phyloP scores from a whole-genome alignment of 2,329 filamentous ascomycete species.

The Xylaria sp. region DNA sequence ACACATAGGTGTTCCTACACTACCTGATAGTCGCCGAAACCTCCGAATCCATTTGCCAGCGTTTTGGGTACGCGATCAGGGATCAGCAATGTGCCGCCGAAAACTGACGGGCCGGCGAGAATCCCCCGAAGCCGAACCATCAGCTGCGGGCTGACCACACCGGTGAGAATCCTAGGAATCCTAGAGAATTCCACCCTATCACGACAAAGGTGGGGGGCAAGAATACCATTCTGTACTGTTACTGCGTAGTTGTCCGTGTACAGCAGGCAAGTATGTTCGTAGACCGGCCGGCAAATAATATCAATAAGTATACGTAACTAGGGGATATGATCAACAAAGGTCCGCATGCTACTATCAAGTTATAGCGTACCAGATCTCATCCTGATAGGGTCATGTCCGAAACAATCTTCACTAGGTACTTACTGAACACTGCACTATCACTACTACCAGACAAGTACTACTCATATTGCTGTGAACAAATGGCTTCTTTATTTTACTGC shows the following conservation, averaged over 20 bases:
- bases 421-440: background rate
- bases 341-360: constrained; percentile 17
- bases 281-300: constrained; percentile 37
- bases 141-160: constrained; percentile 26
- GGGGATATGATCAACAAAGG: constrained; percentile 14
- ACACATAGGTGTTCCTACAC: too few species aligned
- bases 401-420: too few species aligned
- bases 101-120: background rate
- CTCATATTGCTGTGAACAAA: constrained; percentile 22
- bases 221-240: too few species aligned
- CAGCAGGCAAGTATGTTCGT: background rate
- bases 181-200: background rate
- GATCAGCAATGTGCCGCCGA: background rate
- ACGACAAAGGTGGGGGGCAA: background rate
- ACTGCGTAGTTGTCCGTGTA: background rate
- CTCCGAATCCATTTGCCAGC: background rate
- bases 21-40: background rate
- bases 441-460: background rate
- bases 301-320: too few species aligned
- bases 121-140: constrained; percentile 5
- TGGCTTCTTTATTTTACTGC: background rate
- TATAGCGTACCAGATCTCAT: constrained; percentile 15
- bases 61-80: background rate
- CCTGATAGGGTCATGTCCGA: constrained; percentile 1
- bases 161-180: constrained; percentile 16